Conservation (phyloP, 2,329 filamentous ascomycete species). For the Chaetomium sp. region DNA sequence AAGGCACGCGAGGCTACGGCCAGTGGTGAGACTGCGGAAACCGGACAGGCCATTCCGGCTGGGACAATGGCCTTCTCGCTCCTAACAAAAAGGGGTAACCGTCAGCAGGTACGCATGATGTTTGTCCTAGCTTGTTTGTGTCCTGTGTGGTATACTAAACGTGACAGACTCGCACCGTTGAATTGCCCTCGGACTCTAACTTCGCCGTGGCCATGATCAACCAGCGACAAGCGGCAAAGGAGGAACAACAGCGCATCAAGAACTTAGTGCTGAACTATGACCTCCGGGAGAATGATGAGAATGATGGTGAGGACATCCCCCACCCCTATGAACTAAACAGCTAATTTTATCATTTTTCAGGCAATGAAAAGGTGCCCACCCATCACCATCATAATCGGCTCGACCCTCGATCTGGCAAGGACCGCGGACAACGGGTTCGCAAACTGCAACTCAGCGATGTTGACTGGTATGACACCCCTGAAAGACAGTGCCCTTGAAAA, state of each 20-base stretch:
- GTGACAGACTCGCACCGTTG: conserved; percentile 79
- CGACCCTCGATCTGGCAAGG: conserved; percentile 48
- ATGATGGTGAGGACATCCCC: conserved; percentile 58
- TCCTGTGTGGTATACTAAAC: conserved; percentile 1
- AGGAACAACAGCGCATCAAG: conserved; percentile 98
- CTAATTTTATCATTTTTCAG: conserved; percentile 47
- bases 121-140: not conserved
- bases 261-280: conserved; percentile 96
- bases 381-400: conserved; percentile 49
- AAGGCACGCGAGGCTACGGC: conserved; percentile 54
- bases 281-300: conserved; percentile 73
- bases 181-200: conserved; percentile 81
- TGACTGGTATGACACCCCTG: conserved; percentile 66
- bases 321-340: conserved; percentile 38
- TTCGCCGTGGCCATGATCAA: conserved; percentile 95
- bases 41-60: conserved; percentile 8
- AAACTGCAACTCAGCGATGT: conserved; percentile 95
- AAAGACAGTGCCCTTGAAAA: not conserved
- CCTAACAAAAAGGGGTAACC: conserved; percentile 91
- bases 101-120: conserved; percentile 64
- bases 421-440: conserved; percentile 72
- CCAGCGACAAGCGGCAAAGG: conserved; percentile 88
- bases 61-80: conserved; percentile 94
- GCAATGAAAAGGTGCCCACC: conserved; percentile 43
- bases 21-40: conserved; percentile 33